phyloP scores from a whole-genome alignment of 1,284 basidiomycete genomes.

The Trametes pubescens region DNA sequence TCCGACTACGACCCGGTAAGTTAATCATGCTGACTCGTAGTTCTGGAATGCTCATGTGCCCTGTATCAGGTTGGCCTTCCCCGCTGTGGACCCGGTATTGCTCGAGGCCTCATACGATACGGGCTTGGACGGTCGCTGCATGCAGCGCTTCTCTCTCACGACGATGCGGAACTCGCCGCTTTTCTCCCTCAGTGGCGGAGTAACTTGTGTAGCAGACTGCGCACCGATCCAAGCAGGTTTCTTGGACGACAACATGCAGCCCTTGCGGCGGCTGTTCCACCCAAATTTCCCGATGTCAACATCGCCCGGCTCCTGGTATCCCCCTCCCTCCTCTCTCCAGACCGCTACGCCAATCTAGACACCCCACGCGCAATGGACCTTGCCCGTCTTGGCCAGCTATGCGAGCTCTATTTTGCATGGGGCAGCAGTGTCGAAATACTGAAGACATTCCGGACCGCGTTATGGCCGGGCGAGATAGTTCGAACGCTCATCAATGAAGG shows the following conservation, averaged over 20 bases:
- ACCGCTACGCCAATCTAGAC: neutral
- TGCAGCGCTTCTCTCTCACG: neutral
- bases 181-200: slow-evolving; percentile 1
- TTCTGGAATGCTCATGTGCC: neutral
- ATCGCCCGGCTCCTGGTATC: neutral
- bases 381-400: neutral
- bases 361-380: neutral
- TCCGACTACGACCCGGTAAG: slow-evolving; percentile 8
- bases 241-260: neutral
- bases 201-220: neutral
- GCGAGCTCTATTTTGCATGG: slow-evolving; percentile 13
- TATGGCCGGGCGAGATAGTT: neutral
- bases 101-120: slow-evolving; percentile 1
- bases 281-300: slow-evolving; percentile 1
- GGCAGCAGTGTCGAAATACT: neutral
- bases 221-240: neutral
- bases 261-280: neutral
- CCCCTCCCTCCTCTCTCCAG: neutral
- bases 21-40: neutral
- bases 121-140: neutral
- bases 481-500: slow-evolving; percentile 11
- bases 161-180: neutral
- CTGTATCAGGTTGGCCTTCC: slow-evolving; percentile 3
- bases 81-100: neutral
- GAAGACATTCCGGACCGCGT: neutral